A percentile compares a stretch with the other conserved stretches of the same genome.
Conservation (phyloP, 179 eudicot species). For the Vitellaria paradoxa region DNA sequence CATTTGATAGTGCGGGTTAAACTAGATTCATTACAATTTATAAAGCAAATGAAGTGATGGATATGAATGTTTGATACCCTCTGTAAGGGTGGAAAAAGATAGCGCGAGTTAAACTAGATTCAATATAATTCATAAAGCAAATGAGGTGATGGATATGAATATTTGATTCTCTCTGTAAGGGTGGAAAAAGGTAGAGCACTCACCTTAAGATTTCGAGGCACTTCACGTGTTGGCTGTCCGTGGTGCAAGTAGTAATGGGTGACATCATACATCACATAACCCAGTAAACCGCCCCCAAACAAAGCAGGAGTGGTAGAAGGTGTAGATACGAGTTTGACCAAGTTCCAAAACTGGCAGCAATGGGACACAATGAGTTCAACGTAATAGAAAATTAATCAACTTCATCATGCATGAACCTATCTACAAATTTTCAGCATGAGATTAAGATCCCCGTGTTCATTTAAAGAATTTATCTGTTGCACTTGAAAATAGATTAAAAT, state of each 20-base stretch:
- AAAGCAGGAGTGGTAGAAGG: constrained; percentile 76
- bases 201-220: constrained; percentile 75
- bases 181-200: constrained; percentile 4
- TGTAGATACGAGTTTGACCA: constrained; percentile 51
- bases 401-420: not conserved
- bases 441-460: not conserved
- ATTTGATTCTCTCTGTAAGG: not conserved
- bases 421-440: not conserved
- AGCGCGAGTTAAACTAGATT: not conserved
- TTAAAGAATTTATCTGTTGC: not conserved
- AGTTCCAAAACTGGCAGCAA: constrained; percentile 64
- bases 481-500: not conserved
- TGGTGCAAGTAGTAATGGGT: constrained; percentile 95
- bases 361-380: constrained; percentile 6
- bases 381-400: constrained; percentile 1
- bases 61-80: not conserved
- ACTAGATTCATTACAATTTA: not conserved
- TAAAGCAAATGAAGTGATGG: not conserved
- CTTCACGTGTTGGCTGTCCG: constrained; percentile 63
- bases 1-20: not conserved
- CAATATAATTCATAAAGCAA: not conserved
- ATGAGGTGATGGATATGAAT: not conserved
- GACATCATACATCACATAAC: constrained; percentile 88
- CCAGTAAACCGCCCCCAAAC: constrained; percentile 80
- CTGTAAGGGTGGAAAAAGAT: too few species aligned